Percentiles rank a stretch among this genome's conserved stretches.
These are phyloP conservation scores for Sugiyamaella qingdaonensis DNA, from an alignment of 805 yeast species.

Conservation along the genomic window DNA sequence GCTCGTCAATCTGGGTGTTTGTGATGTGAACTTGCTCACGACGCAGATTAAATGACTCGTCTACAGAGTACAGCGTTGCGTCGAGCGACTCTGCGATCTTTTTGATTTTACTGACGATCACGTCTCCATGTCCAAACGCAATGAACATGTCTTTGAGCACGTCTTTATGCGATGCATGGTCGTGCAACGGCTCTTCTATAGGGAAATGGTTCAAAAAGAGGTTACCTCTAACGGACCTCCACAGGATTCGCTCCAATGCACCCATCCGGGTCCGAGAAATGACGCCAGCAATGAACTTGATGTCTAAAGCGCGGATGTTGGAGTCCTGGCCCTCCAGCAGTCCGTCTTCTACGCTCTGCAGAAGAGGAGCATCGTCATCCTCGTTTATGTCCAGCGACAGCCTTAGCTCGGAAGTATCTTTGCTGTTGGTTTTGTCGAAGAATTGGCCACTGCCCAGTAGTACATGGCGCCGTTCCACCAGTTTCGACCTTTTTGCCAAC, in stretches of 20 bases:
- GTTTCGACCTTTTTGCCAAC: conserved; percentile 51
- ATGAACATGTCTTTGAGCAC: conserved; percentile 79
- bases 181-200: conserved; percentile 61
- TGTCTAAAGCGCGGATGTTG: conserved; percentile 26
- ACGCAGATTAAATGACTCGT: conserved; percentile 42
- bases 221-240: conserved; percentile 94
- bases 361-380: conserved; percentile 16
- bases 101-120: conserved; percentile 63
- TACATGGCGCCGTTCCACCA: conserved; percentile 69
- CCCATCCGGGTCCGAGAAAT: conserved; percentile 66
- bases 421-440: conserved; percentile 37
- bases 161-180: conserved; percentile 48
- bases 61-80: conserved; percentile 66
- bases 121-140: conserved; percentile 85
- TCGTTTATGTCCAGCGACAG: conserved; percentile 25
- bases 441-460: conserved; percentile 46
- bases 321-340: conserved; percentile 14
- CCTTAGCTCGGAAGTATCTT: conserved; percentile 27
- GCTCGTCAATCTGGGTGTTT: conserved; percentile 47
- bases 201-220: conserved; percentile 71
- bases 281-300: conserved; percentile 70
- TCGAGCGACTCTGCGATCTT: conserved; percentile 86
- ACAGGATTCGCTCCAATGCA: conserved; percentile 73
- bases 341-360: conserved; percentile 16
- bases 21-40: conserved; percentile 35